These are phyloP conservation scores for Dendrocalamus latiflorus DNA, from an alignment of 202 grass and related monocot species.

Conservation along the genomic window DNA sequence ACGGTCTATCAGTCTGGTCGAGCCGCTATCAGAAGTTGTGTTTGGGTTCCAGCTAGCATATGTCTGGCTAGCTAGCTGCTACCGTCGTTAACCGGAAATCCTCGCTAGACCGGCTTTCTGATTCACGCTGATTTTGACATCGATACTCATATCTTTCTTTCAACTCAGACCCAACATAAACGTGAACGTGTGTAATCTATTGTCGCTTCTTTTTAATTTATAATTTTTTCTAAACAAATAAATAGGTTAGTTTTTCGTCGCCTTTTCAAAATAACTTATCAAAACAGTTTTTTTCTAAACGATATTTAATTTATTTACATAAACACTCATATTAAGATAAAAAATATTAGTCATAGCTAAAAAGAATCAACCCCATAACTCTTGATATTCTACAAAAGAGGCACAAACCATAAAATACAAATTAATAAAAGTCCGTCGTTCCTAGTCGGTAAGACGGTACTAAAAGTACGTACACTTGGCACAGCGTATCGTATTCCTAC, in stretches of 20 bases:
- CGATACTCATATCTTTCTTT: neutral
- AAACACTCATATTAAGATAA: no score
- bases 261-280: no score
- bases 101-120: neutral
- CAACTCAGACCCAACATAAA: neutral
- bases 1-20: neutral
- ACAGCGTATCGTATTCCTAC: neutral
- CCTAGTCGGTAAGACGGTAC: neutral
- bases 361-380: no score
- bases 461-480: neutral
- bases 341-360: no score
- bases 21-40: neutral
- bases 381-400: neutral
- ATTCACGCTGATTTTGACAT: neutral
- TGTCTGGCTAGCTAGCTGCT: no score
- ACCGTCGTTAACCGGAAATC: constrained; percentile 22
- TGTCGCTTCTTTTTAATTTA: no score
- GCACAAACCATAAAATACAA: neutral
- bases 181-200: no score
- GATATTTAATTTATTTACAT: no score
- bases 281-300: no score
- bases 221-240: no score
- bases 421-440: neutral
- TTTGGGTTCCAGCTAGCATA: constrained; percentile 31
- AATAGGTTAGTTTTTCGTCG: no score